Evolutionary conservation across 1,284 basidiomycete species (phyloP), one percentile per base, ranked within the genome.

Genomic region (Ceratobasidium sp.): DNA sequence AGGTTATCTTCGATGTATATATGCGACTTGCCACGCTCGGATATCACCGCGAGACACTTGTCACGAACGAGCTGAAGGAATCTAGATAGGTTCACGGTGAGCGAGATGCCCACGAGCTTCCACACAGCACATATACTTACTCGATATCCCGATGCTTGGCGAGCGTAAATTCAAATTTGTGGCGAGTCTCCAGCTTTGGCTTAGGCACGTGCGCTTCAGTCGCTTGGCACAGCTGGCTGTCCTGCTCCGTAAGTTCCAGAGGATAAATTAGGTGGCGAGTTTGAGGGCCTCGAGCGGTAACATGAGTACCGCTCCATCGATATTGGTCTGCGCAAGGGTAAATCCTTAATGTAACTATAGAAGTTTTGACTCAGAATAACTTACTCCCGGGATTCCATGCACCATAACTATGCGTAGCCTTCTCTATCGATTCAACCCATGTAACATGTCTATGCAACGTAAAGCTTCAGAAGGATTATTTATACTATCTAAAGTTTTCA

Each of bases 221-320:
- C 15, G 67, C 62, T 46, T 65, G 77, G 54, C 78, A 59, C 13
- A 56, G 15, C 28, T 71, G 67, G 38, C 61, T 80, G 23, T 80
- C 79, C 38, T 77, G 38, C 52, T 80, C 77, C 28, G 79, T 74
- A 38, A 77, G 26, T 40, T 80, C 73, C 4, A 80, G 71, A 4
- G 79, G 64, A 52, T 69, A 80, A 13, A 78, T 52, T 1, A 56
- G 48, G 56, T 69, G 52, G 26, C 77, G 62, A 33, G 54, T 46
- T 33, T 68, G 75, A 46, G 75, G 64, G 12, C 26, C 50, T 1
- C 44, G 54, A 59, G 48, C 23, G 26, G 33, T 26, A n/a, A 65
- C 46, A n/a, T 65, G 75, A 20, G 40, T 38, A 40, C 65, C 64
- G 33, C 69, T 71, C 69, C 69, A 71, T 20, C 56, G 69, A 26